Percentiles rank a stretch among this genome's conserved stretches.
These are phyloP conservation scores for Pseudogymnoascus sp. DNA, from an alignment of 2,329 filamentous ascomycete genomes.

Conservation along the genomic window DNA sequence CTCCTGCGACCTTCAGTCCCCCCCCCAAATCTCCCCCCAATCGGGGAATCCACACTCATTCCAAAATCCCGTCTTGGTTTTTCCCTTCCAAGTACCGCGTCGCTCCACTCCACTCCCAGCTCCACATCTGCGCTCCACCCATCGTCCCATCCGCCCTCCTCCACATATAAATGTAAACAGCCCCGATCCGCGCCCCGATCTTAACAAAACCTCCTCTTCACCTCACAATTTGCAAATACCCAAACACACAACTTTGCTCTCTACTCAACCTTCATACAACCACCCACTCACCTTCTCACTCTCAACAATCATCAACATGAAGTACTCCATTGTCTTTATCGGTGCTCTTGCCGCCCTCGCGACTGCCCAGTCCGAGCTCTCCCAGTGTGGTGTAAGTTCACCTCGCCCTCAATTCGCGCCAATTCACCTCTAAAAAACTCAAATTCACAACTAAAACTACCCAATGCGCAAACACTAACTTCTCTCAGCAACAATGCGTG, in stretches of 20 bases:
- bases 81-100: background rate
- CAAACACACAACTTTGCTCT: background rate
- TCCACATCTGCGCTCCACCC: background rate
- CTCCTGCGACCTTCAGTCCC: background rate
- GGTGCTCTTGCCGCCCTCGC: background rate
- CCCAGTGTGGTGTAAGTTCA: background rate
- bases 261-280: background rate
- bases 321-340: slow-evolving; percentile 1
- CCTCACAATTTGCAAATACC: background rate
- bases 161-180: slow-evolving; percentile 6
- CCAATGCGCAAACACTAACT: background rate
- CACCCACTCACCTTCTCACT: background rate
- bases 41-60: background rate
- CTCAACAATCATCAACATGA: background rate
- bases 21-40: background rate
- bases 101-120: background rate
- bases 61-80: background rate
- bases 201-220: background rate
- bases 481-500: slow-evolving; percentile 31
- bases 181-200: background rate
- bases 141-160: background rate
- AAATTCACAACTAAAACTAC: background rate
- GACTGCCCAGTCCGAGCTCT: background rate
- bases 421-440: background rate
- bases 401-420: background rate